Evolutionary conservation across 2,329 filamentous ascomycete genomes (phyloP).

Genomic region (Fonsecaea monophora): DNA sequence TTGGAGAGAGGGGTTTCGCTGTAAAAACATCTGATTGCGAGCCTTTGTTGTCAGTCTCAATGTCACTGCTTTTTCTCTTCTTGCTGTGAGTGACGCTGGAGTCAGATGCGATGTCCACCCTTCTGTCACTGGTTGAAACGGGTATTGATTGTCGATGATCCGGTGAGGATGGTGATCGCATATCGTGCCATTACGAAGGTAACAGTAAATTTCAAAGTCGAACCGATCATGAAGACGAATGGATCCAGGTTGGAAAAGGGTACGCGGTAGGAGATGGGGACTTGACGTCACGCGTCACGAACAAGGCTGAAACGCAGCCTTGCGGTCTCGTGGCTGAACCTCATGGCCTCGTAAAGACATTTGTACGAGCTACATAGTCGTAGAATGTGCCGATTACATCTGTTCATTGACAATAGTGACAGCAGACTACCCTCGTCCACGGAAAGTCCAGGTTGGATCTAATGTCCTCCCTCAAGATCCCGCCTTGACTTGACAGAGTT

Average conservation of each 20-base stretch:
- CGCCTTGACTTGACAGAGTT: background rate
- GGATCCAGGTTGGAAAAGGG: background rate
- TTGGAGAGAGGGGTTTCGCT: slow-evolving; percentile 18
- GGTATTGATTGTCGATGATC: slow-evolving; percentile 18
- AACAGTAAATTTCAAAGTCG: background rate
- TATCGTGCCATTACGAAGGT: slow-evolving; percentile 31
- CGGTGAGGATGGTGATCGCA: slow-evolving; percentile 22
- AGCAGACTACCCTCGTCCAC: background rate
- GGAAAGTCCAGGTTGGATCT: background rate
- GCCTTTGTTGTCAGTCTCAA: slow-evolving; percentile 17
- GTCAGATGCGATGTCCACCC: slow-evolving; percentile 19
- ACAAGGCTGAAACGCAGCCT: slow-evolving; percentile 26
- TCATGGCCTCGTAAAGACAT: background rate
- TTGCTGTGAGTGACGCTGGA: slow-evolving; percentile 3
- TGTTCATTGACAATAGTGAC: background rate
- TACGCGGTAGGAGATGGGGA: background rate
- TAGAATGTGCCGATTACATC: no score
- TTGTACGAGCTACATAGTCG: background rate
- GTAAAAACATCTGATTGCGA: slow-evolving; percentile 17
- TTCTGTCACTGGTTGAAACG: slow-evolving; percentile 21
- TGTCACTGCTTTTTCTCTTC: slow-evolving; percentile 34
- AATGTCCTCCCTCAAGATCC: background rate
- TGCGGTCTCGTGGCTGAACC: background rate
- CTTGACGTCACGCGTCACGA: slow-evolving; percentile 27
- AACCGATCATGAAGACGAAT: background rate